Evolutionary conservation across 495 filamentous ascomycete species (phyloP).

Genomic region (Lasiosphaeria miniovina): DNA sequence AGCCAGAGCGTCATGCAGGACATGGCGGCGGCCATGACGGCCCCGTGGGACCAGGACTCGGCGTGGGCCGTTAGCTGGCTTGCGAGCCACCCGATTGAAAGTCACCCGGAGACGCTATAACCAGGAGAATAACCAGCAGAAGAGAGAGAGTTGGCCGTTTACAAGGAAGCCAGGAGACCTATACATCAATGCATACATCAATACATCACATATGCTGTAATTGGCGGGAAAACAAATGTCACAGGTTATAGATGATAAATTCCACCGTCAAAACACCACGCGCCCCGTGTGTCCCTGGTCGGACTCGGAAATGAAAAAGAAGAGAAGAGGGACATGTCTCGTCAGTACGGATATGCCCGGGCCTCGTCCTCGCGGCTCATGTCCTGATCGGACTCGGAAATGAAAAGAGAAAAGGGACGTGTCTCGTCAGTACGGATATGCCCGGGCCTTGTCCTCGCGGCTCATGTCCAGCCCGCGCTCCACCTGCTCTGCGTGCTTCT

Average conservation of each 20-base stretch:
- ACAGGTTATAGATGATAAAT: too few species aligned
- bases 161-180: not conserved
- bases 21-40: conserved; percentile 9
- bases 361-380: conserved; percentile 59
- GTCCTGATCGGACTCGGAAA: conserved; percentile 53
- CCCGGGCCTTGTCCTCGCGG: conserved; percentile 56
- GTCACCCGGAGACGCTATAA: too few species aligned
- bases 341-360: conserved; percentile 32
- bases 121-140: too few species aligned
- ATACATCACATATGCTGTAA: too few species aligned
- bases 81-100: not conserved
- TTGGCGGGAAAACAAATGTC: too few species aligned
- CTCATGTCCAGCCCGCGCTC: conserved; percentile 59
- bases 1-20: conserved; percentile 20
- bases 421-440: conserved; percentile 24
- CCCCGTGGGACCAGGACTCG: conserved; percentile 24
- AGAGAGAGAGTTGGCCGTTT: not conserved
- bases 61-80: conserved; percentile 25
- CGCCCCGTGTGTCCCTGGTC: conserved; percentile 48
- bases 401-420: too few species aligned
- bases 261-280: too few species aligned
- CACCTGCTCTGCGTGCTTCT: conserved; percentile 75
- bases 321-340: too few species aligned
- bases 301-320: conserved; percentile 13
- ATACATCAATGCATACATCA: not conserved